Evolutionary conservation across 768 basidiomycete genomes (phyloP).

Genomic region (Saitozyma podzolica): DNA sequence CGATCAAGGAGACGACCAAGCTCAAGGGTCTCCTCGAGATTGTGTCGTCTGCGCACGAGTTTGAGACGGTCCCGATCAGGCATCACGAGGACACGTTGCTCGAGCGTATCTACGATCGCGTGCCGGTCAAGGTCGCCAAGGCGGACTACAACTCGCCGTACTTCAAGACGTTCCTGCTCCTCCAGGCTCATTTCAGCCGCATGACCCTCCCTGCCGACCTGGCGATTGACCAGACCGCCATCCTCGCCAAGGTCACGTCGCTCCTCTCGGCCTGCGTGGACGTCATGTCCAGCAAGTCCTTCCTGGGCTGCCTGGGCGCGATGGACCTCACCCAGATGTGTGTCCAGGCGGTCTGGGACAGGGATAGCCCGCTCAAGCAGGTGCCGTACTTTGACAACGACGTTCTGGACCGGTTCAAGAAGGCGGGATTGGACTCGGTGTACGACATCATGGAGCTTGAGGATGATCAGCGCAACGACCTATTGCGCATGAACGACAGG

Average conservation of each 20-base stretch:
- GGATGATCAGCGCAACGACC: constrained; percentile 76
- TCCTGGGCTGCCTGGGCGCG: constrained; percentile 87
- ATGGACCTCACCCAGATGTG: constrained; percentile 99
- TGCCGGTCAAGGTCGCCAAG: constrained; percentile 82
- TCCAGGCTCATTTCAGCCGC: constrained; percentile 96
- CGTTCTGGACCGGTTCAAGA: constrained; percentile 81
- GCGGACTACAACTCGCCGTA: constrained; percentile 89
- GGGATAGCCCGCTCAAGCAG: constrained; percentile 90
- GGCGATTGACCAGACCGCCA: constrained; percentile 81
- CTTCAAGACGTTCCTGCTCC: constrained; percentile 95
- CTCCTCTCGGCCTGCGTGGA: constrained; percentile 92
- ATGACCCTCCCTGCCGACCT: constrained; percentile 89
- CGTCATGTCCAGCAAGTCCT: constrained; percentile 96
- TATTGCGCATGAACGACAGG: constrained; percentile 77
- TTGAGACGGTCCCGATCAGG: constrained; percentile 90
- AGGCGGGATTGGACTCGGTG: constrained; percentile 77
- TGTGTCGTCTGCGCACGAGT: constrained; percentile 93
- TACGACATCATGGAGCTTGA: constrained; percentile 99
- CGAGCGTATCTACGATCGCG: constrained; percentile 88
- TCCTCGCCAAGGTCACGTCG: constrained; percentile 87
- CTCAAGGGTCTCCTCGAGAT: constrained; percentile 95
- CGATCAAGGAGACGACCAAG: constrained; percentile 93
- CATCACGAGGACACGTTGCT: constrained; percentile 78
- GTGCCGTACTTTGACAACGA: constrained; percentile 94
- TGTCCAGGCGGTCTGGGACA: constrained; percentile 97